These are phyloP conservation scores for Aegilops umbellulata DNA, from an alignment of 176 grass and related monocot species.

Conservation along the genomic window DNA sequence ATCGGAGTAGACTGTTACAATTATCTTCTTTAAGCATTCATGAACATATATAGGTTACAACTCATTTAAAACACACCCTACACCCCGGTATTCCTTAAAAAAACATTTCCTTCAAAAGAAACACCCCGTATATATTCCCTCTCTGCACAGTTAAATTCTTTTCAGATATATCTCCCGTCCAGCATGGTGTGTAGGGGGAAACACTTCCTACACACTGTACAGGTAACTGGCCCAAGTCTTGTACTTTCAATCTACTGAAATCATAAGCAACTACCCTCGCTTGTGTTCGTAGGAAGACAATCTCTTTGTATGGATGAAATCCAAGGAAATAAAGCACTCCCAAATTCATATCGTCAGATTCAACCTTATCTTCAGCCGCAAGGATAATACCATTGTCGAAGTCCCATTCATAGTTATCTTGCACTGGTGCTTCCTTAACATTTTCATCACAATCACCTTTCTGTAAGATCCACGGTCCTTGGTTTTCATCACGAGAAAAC, in stretches of 20 bases:
- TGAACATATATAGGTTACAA: no score
- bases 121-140: no score
- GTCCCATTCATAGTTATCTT: conserved; percentile 4
- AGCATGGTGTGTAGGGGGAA: background rate
- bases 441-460: background rate
- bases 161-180: background rate
- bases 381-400: background rate
- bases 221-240: background rate
- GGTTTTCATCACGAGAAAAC: background rate
- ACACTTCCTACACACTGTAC: background rate
- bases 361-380: background rate
- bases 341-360: background rate
- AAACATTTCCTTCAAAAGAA: no score
- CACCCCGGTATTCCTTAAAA: no score
- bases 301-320: background rate
- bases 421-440: no score
- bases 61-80: no score
- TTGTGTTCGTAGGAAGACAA: background rate
- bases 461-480: background rate
- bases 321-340: background rate
- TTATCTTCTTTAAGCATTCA: no score
- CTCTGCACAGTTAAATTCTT: background rate
- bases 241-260: background rate
- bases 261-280: background rate
- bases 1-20: background rate